These are phyloP conservation scores for Picea sitchensis DNA, from an alignment of 75 land plant species.

Conservation along the genomic window DNA sequence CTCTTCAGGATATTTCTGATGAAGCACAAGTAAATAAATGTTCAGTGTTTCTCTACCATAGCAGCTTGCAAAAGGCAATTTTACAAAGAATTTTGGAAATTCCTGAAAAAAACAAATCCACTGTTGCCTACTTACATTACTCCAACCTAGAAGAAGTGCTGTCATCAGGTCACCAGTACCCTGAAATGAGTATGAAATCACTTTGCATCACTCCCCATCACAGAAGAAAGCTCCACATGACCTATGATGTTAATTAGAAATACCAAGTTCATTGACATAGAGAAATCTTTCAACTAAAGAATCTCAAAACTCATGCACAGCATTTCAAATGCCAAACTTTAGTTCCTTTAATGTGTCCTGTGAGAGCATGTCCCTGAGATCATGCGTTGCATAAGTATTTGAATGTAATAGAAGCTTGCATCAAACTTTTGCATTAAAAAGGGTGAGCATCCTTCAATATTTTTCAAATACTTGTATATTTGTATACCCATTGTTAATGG, in stretches of 20 bases:
- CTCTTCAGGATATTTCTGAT: slow-evolving; percentile 74
- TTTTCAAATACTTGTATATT: neutral
- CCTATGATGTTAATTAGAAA: neutral
- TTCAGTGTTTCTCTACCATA: too few species aligned
- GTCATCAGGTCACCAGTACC: slow-evolving; percentile 96
- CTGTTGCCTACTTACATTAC: slow-evolving; percentile 62
- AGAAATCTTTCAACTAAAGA: neutral
- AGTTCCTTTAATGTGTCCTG: too few species aligned
- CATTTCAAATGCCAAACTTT: neutral
- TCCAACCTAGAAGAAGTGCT: slow-evolving; percentile 95
- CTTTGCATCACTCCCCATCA: neutral
- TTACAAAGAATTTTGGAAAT: too few species aligned
- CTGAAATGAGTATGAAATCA: slow-evolving; percentile 25
- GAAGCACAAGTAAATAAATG: neutral
- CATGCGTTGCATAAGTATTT: neutral
- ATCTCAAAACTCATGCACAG: neutral
- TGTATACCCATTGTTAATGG: neutral
- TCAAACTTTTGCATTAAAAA: neutral
- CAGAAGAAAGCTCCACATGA: neutral
- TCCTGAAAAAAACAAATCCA: neutral
- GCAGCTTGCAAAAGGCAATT: too few species aligned
- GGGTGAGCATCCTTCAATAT: neutral
- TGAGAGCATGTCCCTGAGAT: neutral
- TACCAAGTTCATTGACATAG: neutral
- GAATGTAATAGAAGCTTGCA: neutral